Evolutionary conservation across 768 basidiomycete genomes (phyloP).

Genomic region (Lactarius tabidus): DNA sequence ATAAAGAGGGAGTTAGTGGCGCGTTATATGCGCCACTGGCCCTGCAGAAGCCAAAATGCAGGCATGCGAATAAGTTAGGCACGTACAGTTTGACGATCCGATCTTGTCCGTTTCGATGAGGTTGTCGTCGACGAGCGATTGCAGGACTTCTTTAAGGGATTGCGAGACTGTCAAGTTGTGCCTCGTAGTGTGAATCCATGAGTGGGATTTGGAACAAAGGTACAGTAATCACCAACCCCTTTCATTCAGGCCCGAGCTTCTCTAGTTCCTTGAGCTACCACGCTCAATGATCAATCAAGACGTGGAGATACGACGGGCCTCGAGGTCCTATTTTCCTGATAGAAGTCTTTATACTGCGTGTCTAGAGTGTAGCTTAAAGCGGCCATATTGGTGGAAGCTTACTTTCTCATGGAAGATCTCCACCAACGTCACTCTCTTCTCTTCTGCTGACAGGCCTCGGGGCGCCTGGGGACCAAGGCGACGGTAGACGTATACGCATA

Average conservation of each 20-base stretch:
- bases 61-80: too few relatives aligned
- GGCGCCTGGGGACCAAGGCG: slow-evolving; percentile 13
- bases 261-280: slow-evolving; percentile 84
- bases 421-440: slow-evolving; percentile 82
- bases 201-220: neutral
- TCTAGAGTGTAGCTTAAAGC: neutral
- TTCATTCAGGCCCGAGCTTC: slow-evolving; percentile 82
- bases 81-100: slow-evolving; percentile 87
- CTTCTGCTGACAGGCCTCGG: slow-evolving; percentile 75
- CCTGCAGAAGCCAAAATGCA: too few relatives aligned
- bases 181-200: neutral
- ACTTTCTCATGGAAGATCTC: slow-evolving; percentile 95
- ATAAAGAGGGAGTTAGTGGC: too few relatives aligned
- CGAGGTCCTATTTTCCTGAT: slow-evolving; percentile 42
- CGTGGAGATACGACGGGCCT: neutral
- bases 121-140: slow-evolving; percentile 82
- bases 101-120: slow-evolving; percentile 89
- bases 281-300: neutral
- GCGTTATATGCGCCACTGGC: slow-evolving; percentile 15
- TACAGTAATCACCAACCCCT: slow-evolving; percentile 63
- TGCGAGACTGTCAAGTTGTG: slow-evolving; percentile 66
- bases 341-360: slow-evolving; percentile 70
- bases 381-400: slow-evolving; percentile 14
- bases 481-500: slow-evolving; percentile 5
- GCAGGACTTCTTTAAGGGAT: slow-evolving; percentile 87